Conservation (phyloP, 257 asterid species). For the Handroanthus guayacan region DNA sequence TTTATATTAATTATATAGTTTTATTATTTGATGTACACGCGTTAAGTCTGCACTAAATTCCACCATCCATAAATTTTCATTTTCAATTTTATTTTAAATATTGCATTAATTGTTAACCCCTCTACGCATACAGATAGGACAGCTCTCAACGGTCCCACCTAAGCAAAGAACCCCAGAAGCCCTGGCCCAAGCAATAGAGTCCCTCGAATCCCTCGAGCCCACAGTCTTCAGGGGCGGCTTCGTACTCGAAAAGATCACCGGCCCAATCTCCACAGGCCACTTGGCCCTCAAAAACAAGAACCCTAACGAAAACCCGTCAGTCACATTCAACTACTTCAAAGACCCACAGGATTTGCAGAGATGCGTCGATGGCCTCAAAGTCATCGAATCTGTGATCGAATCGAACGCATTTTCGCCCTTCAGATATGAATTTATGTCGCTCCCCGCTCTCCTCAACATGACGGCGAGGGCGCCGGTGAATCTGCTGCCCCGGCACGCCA, state of each 20-base stretch:
- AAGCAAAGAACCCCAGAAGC: slow-evolving; percentile 83
- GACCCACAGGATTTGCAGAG: slow-evolving; percentile 62
- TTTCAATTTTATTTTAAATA: too few relatives aligned
- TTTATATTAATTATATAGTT: too few relatives aligned
- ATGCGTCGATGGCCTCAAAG: slow-evolving; percentile 69
- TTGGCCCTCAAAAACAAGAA: slow-evolving; percentile 51
- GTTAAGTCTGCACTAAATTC: too few relatives aligned
- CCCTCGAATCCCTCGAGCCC: slow-evolving; percentile 57
- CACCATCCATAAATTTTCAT: too few relatives aligned
- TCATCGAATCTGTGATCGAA: slow-evolving; percentile 67
- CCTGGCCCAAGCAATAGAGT: slow-evolving; percentile 56
- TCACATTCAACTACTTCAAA: slow-evolving; percentile 81
- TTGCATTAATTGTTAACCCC: background rate
- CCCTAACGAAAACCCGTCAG: slow-evolving; percentile 73
- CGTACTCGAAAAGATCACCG: slow-evolving; percentile 74
- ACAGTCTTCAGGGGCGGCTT: slow-evolving; percentile 73
- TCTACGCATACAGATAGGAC: slow-evolving; percentile 74
- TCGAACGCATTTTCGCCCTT: slow-evolving; percentile 65
- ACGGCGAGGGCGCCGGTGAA: slow-evolving; percentile 70
- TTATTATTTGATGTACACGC: too few relatives aligned
- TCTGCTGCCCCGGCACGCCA: slow-evolving; percentile 67
- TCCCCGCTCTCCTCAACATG: slow-evolving; percentile 69
- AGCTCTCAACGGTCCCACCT: slow-evolving; percentile 82
- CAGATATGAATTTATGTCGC: slow-evolving; percentile 50
- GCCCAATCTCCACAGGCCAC: slow-evolving; percentile 79